These are phyloP conservation scores for Xylariaceae sp. DNA, from an alignment of 2,329 filamentous ascomycete genomes.

Conservation along the genomic window DNA sequence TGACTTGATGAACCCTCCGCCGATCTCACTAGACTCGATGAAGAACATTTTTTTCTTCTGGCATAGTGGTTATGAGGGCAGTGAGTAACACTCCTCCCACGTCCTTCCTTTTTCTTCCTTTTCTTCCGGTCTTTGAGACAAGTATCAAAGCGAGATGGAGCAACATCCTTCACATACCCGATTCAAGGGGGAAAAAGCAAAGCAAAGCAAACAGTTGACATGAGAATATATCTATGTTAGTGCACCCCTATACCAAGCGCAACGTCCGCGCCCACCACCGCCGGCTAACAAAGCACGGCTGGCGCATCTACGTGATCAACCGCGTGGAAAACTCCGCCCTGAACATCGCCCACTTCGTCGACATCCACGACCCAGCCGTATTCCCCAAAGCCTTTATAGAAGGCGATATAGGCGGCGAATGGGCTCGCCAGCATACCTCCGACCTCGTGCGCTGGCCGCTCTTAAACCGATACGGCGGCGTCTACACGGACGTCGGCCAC, in stretches of 20 bases:
- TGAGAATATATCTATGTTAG: background rate
- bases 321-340: conserved; percentile 38
- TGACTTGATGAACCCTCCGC: conserved; percentile 35
- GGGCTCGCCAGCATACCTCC: conserved; percentile 49
- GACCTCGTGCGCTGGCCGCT: conserved; percentile 54
- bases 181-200: too few relatives aligned
- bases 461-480: conserved; percentile 50
- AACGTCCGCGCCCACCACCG: conserved; percentile 50
- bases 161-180: background rate
- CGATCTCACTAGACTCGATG: conserved; percentile 32
- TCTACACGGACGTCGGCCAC: conserved; percentile 53
- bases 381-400: conserved; percentile 48
- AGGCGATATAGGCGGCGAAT: conserved; percentile 43
- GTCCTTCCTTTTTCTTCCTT: too few relatives aligned
- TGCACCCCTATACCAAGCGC: conserved; percentile 48
- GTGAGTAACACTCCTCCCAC: conserved; percentile 6
- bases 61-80: conserved; percentile 43
- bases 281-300: conserved; percentile 46
- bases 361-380: conserved; percentile 36
- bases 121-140: too few relatives aligned
- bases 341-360: conserved; percentile 45
- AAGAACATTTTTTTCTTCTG: conserved; percentile 58
- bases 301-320: conserved; percentile 49
- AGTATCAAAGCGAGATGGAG: too few relatives aligned
- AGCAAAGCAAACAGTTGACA: background rate